Conservation (phyloP, 2,329 filamentous ascomycete species). For the Nothomitra cinnamomea region DNA sequence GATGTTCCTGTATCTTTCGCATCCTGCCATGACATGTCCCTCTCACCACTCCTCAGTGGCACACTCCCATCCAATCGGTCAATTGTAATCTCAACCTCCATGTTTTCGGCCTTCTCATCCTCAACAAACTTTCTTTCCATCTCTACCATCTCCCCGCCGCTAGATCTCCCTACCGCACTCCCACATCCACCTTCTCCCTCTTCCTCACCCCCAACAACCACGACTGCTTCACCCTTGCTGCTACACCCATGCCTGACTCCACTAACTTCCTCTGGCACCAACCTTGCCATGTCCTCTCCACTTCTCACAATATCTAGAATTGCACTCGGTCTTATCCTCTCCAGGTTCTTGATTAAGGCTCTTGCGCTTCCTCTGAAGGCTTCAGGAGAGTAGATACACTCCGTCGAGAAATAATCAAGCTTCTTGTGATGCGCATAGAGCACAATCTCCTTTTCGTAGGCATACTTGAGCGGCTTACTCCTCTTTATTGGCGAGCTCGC, state of each 20-base stretch:
- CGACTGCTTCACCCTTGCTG: slow-evolving; percentile 16
- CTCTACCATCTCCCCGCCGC: slow-evolving; percentile 61
- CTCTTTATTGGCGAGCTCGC: slow-evolving; percentile 76
- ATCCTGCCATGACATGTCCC: neutral
- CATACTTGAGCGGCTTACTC: slow-evolving; percentile 94
- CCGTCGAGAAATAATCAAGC: slow-evolving; percentile 93
- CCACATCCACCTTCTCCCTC: slow-evolving; percentile 60
- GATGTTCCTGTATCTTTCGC: neutral
- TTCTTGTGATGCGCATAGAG: slow-evolving; percentile 94
- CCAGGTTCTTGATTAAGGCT: slow-evolving; percentile 84
- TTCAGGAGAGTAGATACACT: slow-evolving; percentile 96
- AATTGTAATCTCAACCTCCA: slow-evolving; percentile 49
- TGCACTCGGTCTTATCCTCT: slow-evolving; percentile 81
- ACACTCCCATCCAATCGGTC: slow-evolving; percentile 8
- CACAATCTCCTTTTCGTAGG: slow-evolving; percentile 98
- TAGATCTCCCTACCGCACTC: slow-evolving; percentile 45
- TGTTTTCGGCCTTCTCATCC: slow-evolving; percentile 40
- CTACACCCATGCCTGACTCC: slow-evolving; percentile 24
- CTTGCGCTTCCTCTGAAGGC: slow-evolving; percentile 87
- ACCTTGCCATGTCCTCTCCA: slow-evolving; percentile 84
- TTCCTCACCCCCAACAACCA: slow-evolving; percentile 27
- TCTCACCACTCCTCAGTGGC: neutral
- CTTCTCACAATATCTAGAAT: slow-evolving; percentile 90
- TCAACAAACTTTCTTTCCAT: slow-evolving; percentile 59
- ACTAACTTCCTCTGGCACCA: slow-evolving; percentile 49